Evolutionary conservation across 306 rosid genomes (phyloP).

Genomic region (cucumber (Cucumis sativus)): DNA sequence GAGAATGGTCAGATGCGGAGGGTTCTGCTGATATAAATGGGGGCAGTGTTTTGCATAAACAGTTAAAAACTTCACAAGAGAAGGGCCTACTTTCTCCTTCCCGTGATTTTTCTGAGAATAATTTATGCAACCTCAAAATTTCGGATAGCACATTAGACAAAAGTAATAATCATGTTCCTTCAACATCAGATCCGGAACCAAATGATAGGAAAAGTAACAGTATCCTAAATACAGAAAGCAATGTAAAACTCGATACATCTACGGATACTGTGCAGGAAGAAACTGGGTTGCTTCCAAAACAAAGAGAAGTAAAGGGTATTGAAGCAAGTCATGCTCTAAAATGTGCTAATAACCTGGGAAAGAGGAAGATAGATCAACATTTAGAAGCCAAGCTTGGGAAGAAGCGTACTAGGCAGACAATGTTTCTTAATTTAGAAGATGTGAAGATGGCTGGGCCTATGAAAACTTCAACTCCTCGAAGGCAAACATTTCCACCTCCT

Average conservation of each 20-base stretch:
- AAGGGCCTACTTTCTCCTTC: conserved; percentile 25
- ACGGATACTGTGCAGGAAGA: conserved; percentile 49
- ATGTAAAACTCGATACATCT: conserved; percentile 42
- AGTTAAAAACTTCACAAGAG: conserved; percentile 33
- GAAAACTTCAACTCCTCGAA: conserved; percentile 84
- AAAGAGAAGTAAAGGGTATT: conserved; percentile 68
- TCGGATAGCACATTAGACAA: conserved; percentile 30
- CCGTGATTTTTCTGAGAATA: conserved; percentile 26
- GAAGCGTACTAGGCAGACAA: conserved; percentile 87
- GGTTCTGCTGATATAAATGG: conserved; percentile 45
- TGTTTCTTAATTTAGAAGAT: conserved; percentile 94
- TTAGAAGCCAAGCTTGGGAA: conserved; percentile 87
- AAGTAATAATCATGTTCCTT: conserved; percentile 29
- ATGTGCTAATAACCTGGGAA: conserved; percentile 64
- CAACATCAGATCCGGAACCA: conserved; percentile 34
- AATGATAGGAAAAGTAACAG: conserved; percentile 36
- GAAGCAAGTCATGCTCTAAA: conserved; percentile 77
- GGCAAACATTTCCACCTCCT: conserved; percentile 56
- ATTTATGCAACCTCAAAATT: conserved; percentile 25
- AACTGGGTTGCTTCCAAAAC: conserved; percentile 38
- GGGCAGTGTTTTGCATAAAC: conserved; percentile 29
- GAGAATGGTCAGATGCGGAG: conserved; percentile 97
- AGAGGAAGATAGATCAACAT: conserved; percentile 75
- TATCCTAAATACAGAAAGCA: conserved; percentile 42
- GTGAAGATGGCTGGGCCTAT: conserved; percentile 90